Base-by-base conservation (phyloP, 2,329 filamentous ascomycete genomes). In the Neofusicoccum laricinum region DNA sequence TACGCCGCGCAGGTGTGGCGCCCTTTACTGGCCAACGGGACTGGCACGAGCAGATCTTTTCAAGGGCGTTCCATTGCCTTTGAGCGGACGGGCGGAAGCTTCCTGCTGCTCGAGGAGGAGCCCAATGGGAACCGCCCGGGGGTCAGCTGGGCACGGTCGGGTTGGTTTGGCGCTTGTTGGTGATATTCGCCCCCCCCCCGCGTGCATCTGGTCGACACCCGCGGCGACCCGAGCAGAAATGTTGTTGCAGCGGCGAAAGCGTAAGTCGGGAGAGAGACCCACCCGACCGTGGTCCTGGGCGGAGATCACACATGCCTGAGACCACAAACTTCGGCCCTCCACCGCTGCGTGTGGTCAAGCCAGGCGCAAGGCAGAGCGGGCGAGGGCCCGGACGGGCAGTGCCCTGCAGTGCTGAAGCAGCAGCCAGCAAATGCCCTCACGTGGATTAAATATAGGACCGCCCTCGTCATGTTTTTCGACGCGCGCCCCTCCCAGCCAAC, bases 241-340 rank as follows among this genome's bases (percentile, higher is more conserved):
- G 53, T 58, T 45, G 19, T 58, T 45, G 15, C n/a, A 17, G 53
- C 17, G 25, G 25, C 6, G 25, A 30, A 30, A 30, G 25, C 25
- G 25, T 30, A 30, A 30, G 25, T 30, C 25, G 25, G 25, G 25
- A 30, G 25, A 30, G 25, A 6, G 25, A 6, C 25, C 25, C 25
- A 30, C 25, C 25, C 25, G 36, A 3, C 55, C 55, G 41, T 45
- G 55, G 40, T 59, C 41, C 55, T 36, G 40, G 55, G n/a, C 41
- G 55, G 40, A 59, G 55, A 59, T 59, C 55, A 59, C 17, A 46
- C 55, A 59, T 45, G 40, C 55, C 46, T 59, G 55, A 46, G 55
- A 21, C 40, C 55, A 12, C n/a, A 45, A 10, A 34, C 15, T 21
- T 45, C 10, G 2, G 21, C 55, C 21, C 25, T 59, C 40, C 2